These are phyloP conservation scores for Allantophomopsis lycopodina DNA, from an alignment of 2,329 filamentous ascomycete genomes.

Conservation along the genomic window DNA sequence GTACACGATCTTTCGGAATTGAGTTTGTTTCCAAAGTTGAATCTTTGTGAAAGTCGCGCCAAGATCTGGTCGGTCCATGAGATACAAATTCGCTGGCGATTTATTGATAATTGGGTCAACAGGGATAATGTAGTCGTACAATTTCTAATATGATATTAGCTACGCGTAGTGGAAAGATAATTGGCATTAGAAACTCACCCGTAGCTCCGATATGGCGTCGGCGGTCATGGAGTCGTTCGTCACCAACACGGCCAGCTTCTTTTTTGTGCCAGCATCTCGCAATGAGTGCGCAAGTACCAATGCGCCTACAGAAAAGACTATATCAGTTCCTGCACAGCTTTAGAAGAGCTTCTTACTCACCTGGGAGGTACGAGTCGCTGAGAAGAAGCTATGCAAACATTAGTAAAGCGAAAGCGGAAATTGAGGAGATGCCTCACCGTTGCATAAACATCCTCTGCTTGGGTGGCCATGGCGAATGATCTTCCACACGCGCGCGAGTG, in stretches of 20 bases:
- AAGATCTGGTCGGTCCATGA: slow-evolving; percentile 86
- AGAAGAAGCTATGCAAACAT: slow-evolving; percentile 58
- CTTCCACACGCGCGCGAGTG: no score
- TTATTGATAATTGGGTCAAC: slow-evolving; percentile 69
- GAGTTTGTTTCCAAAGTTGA: slow-evolving; percentile 78
- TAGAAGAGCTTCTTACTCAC: slow-evolving; percentile 31
- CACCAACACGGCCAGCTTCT: slow-evolving; percentile 74
- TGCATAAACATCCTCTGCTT: slow-evolving; percentile 47
- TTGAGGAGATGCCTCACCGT: slow-evolving; percentile 28
- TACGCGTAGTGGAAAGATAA: neutral
- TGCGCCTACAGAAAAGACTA: slow-evolving; percentile 48
- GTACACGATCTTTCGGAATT: slow-evolving; percentile 88
- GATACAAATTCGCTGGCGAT: slow-evolving; percentile 66
- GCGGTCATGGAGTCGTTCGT: slow-evolving; percentile 67
- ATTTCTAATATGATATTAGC: slow-evolving; percentile 33
- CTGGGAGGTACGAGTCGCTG: slow-evolving; percentile 86
- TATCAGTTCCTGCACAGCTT: slow-evolving; percentile 6
- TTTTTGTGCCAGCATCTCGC: slow-evolving; percentile 75
- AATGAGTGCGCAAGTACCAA: slow-evolving; percentile 90
- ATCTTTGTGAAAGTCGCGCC: slow-evolving; percentile 95
- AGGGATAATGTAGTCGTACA: slow-evolving; percentile 83
- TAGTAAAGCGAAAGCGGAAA: slow-evolving; percentile 3
- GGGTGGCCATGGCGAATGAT: slow-evolving; percentile 21
- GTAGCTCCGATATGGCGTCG: slow-evolving; percentile 65
- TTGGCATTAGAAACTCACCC: slow-evolving; percentile 33